Evolutionary conservation across 169 alveolate species (phyloP).

Genomic region (Eimeria mitis): DNA sequence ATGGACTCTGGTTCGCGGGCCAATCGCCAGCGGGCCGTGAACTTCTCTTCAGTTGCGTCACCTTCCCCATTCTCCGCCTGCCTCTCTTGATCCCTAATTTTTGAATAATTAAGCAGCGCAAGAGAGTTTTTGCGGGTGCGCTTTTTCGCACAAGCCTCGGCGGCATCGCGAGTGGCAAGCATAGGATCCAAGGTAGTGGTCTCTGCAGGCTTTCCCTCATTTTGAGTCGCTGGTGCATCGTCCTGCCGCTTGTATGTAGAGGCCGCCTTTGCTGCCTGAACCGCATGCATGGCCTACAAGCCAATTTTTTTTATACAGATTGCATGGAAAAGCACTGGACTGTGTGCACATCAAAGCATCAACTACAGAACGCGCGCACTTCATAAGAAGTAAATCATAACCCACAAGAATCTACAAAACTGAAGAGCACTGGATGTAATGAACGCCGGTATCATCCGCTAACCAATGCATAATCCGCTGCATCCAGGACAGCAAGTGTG

Average conservation of each 20-base stretch:
- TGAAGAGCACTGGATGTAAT: not conserved
- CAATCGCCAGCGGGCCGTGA: conserved; percentile 74
- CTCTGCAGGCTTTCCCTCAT: conserved; percentile 36
- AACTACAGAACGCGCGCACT: not conserved
- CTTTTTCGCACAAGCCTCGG: conserved; percentile 66
- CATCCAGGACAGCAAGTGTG: not conserved
- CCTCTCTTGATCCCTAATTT: conserved; percentile 67
- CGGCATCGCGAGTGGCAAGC: conserved; percentile 48
- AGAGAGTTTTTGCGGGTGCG: conserved; percentile 81
- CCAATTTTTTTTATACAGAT: not conserved
- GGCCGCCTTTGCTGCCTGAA: conserved; percentile 76
- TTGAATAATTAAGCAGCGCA: conserved; percentile 68
- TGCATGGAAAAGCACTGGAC: not conserved
- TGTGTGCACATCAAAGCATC: not conserved
- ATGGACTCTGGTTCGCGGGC: conserved; percentile 73
- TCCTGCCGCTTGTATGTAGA: conserved; percentile 79
- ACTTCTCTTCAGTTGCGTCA: conserved; percentile 36
- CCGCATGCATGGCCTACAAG: not conserved
- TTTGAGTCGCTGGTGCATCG: conserved; percentile 64
- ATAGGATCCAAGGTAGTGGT: not conserved
- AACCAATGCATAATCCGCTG: not conserved
- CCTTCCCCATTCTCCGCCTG: conserved; percentile 61
- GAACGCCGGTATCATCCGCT: too few relatives aligned
- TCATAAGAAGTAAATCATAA: not conserved
- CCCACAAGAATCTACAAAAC: not conserved